Base-by-base conservation (phyloP, 2,329 filamentous ascomycete genomes). In the Chalaropsis thielavioides region DNA sequence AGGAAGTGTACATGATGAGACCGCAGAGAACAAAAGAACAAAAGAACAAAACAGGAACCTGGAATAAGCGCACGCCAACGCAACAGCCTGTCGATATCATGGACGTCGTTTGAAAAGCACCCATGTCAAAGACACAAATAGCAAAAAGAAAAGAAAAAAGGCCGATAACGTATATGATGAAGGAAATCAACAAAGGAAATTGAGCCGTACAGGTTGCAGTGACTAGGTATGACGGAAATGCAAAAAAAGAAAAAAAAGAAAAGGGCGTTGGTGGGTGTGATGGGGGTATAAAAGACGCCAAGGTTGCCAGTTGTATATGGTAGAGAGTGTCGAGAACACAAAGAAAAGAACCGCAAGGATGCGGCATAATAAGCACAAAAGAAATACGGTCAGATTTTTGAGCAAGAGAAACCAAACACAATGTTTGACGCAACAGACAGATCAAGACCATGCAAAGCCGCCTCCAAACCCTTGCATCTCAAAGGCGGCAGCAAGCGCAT, bases 401-500 rank as follows among this genome's bases (percentile, higher is more conserved):
- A 35, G 46, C 19, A 56, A 63, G 24, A 40, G 46, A 49, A 54
- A 31, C 8, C 38, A 44, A 41, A 15, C 22, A 35, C 8, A 22
- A n/a, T 27, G 51, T 10, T 10, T 7, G 3, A 17, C 4, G 13
- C 31, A 31, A 15, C n/a, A 35, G 22, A 13, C 10, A 31, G 10
- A 51, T 58, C 7, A 64, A 43, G 40, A 22, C 49, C 49, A 44
- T 19, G 38, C 27, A 24, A 41, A 61, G 44, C 54, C 22, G 8
- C 65, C 43, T 27, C 54, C 54, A 54, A 64, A 63, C 13, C 56
- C n/a, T 40, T 64, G 51, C 40, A 46, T 24, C 10, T 54, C 24
- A 49, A 68, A 60, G 19, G 41, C 46, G 10, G 56, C 58, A n/a
- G 44, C 38, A n/a, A 64, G 61, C 41, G 38, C 43, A 41, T 22